Evolutionary conservation across 805 yeast genomes (phyloP).

Genomic region (Kluyveromyces lactis): DNA sequence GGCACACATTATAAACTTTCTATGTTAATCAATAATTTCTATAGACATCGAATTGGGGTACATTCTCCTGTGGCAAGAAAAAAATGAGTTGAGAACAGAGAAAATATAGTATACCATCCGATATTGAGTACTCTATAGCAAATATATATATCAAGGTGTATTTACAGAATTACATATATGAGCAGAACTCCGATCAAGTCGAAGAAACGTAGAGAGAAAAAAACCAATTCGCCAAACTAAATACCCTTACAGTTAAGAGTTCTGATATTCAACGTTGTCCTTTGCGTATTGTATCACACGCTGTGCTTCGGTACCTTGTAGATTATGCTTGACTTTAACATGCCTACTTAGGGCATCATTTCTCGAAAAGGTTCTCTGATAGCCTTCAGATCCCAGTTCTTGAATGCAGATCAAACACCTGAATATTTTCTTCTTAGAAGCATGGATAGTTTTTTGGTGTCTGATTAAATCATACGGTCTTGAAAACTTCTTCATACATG

Average conservation of each 20-base stretch:
- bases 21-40: too few species aligned
- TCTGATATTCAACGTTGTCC: conserved; percentile 59
- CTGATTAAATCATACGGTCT: conserved; percentile 91
- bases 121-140: too few species aligned
- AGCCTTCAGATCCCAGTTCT: conserved; percentile 33
- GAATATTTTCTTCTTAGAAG: conserved; percentile 75
- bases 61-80: too few species aligned
- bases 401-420: conserved; percentile 75
- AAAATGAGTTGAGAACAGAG: too few species aligned
- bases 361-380: conserved; percentile 78
- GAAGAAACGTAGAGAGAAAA: too few species aligned
- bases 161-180: conserved; percentile 1
- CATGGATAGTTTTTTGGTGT: conserved; percentile 95
- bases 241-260: conserved; percentile 5
- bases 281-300: conserved; percentile 68
- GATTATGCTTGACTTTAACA: conserved; percentile 73
- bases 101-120: too few species aligned
- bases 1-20: too few species aligned
- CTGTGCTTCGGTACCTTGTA: conserved; percentile 48
- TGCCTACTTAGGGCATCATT: conserved; percentile 94
- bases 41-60: too few species aligned
- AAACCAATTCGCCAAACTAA: too few species aligned
- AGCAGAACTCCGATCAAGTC: background rate
- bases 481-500: conserved; percentile 49
- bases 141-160: background rate